phyloP scores from a whole-genome alignment of 192 early-diverging fungal genomes.

The Rhizophagus prolifer region DNA sequence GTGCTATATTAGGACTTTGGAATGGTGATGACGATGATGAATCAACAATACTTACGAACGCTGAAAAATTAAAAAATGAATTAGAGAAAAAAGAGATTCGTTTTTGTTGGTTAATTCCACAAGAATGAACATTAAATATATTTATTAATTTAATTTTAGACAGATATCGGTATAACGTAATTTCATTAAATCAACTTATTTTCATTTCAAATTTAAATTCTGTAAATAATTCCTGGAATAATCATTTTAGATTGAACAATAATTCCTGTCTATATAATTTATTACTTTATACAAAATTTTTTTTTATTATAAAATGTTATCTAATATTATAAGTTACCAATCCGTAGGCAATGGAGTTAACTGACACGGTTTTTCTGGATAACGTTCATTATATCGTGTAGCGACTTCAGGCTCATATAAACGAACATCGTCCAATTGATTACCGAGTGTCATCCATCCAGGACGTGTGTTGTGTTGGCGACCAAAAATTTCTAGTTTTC shows the following conservation, averaged over 20 bases:
- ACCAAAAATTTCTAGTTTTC: conserved; percentile 65
- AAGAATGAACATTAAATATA: background rate
- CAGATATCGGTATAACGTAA: no score
- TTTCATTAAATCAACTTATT: no score
- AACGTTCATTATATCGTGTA: conserved; percentile 33
- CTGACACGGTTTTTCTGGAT: conserved; percentile 32
- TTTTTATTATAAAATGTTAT: no score
- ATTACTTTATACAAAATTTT: no score
- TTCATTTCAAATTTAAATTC: no score
- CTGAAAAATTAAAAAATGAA: conserved; percentile 30
- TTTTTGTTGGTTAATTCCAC: conserved; percentile 33
- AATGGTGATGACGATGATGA: conserved; percentile 26
- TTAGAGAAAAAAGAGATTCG: conserved; percentile 46
- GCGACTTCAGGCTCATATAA: conserved; percentile 54
- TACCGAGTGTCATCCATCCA: conserved; percentile 65
- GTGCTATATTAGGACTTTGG: conserved; percentile 60
- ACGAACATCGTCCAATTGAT: conserved; percentile 57
- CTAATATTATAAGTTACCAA: background rate
- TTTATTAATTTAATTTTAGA: no score
- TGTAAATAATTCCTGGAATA: no score
- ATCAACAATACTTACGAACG: conserved; percentile 6
- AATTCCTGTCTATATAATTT: no score
- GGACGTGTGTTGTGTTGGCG: conserved; percentile 57
- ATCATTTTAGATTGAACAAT: no score
- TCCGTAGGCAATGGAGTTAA: conserved; percentile 28